Base-by-base conservation (phyloP, 352 stramenopile genomes). In the Pythium dissimile region DNA sequence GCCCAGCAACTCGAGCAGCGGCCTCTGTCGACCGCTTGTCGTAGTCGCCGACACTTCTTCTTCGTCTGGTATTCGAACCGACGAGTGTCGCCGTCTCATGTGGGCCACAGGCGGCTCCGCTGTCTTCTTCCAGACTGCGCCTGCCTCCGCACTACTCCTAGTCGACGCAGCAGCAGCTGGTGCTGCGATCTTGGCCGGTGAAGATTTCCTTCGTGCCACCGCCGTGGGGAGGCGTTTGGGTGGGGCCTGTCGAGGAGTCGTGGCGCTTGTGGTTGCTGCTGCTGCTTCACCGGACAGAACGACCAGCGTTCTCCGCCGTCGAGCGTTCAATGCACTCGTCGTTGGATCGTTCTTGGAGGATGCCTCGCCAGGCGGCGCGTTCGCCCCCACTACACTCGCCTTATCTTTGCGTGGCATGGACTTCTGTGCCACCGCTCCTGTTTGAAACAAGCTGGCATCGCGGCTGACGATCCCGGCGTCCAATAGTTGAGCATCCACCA, bases 401-500 rank as follows among this genome's bases (percentile, higher is more conserved):
- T 21, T 48, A 3, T 58, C 50, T 20, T 58, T 58, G 4, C 37
- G 50, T 2, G 50, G 39, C 3, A n/a, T 49, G 32, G 4, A 27
- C 15, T 12, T 23, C 27, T 27, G 21, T 31, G 41, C n/a, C 37
- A 26, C 6, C 37, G 20, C 31, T 32, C 15, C 32, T 49, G n/a
- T 58, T 39, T 26, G 35, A 12, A 0, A 7, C 24, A 6, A 26
- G 32, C 20, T 31, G 31, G 3, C 34, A n/a, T n/a, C 18, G 15
- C 56, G 46, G 16, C 45, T 63, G 7, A 79, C 51, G 23, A 59
- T 54, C 1, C 73, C 75, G 9, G 56, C 46, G 10, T 84, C 77
- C 1, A 62, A 65, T 26, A 89, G 51, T 27, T 66, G 66, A 8
- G 20, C 27, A n/a, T 89, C 79, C 8, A 77, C 37, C 28, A 68